Base-by-base conservation (phyloP, 2,329 filamentous ascomycete genomes). In the Pseudogymnoascus sp. region DNA sequence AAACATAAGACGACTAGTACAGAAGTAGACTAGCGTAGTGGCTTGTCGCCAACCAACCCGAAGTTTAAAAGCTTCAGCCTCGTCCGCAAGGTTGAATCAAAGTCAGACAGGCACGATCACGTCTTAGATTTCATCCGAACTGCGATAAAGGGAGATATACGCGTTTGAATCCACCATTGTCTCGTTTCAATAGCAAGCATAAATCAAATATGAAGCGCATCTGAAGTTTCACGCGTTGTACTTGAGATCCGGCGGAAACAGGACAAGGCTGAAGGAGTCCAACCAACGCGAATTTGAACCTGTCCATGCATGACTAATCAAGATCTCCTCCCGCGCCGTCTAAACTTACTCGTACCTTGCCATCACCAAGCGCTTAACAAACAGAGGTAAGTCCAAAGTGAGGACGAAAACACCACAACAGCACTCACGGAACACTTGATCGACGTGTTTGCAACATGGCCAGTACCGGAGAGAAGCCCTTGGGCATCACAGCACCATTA, bases 401-500 rank as follows among this genome's bases (percentile, higher is more conserved):
- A 53, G 46, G 46, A 53, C 46, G 46, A 53, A 14, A 53, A 31
- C 46, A 53, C 4, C 24, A 53, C 46, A 16, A 53, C 46, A 31
- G 46, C 46, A 53, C 26, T 53, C 46, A 53, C 24, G 26, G 46
- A 53, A 53, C 46, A 31, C 46, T 53, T 53, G 46, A 53, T 53
- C 46, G 46, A 53, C 46, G 46, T 53, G 46, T 53, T 53, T 14
- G 4, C 65, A 64, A 37, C 28, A 74, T 74, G 72, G 70, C 71
- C 61, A 62, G 68, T 65, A 61, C 64, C 64, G 66, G 64, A 37
- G 60, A 65, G 14, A 71, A 69, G 65, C 68, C 64, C 61, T 64
- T 68, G 50, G 93, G 93, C 72, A 84, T 96, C 56, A 97, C 92
- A 64, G 88, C 88, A 69, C 89, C 95, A 56, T 90, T 99, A 38